phyloP scores from a whole-genome alignment of 257 asterid genomes.

The Gentiana dahurica region DNA sequence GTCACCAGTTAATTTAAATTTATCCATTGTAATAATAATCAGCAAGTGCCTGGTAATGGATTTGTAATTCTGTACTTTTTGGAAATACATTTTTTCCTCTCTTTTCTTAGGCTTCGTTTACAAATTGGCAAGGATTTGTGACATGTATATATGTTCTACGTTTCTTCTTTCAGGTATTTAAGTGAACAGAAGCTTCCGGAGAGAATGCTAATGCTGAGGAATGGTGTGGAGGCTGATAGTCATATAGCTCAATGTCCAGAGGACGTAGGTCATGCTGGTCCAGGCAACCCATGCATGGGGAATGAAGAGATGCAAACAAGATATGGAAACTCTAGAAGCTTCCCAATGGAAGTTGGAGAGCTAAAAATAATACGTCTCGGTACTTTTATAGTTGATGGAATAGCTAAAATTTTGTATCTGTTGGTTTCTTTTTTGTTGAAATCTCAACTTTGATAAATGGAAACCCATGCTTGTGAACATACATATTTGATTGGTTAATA shows the following conservation, averaged over 20 bases:
- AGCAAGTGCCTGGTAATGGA: no score
- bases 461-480: background rate
- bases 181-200: conserved; percentile 69
- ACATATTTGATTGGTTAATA: background rate
- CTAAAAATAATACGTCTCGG: conserved; percentile 67
- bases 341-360: conserved; percentile 54
- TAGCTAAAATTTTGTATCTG: no score
- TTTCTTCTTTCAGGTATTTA: conserved; percentile 53
- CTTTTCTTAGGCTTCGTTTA: background rate
- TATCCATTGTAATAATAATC: no score
- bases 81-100: no score
- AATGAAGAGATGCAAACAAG: conserved; percentile 43
- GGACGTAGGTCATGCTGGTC: conserved; percentile 40
- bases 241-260: conserved; percentile 33
- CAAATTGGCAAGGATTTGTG: background rate
- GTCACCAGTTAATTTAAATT: no score
- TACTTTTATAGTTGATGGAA: conserved; percentile 16
- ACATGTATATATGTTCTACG: conserved; percentile 10
- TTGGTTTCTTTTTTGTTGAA: no score
- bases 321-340: conserved; percentile 46
- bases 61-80: no score
- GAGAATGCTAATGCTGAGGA: conserved; percentile 64
- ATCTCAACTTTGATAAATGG: background rate
- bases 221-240: conserved; percentile 32
- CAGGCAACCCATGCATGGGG: conserved; percentile 41